A percentile compares a stretch with the other conserved stretches of the same genome.
These are phyloP conservation scores for Aspergillus spinulosporus DNA, from an alignment of 2,329 filamentous ascomycete species.

Conservation along the genomic window DNA sequence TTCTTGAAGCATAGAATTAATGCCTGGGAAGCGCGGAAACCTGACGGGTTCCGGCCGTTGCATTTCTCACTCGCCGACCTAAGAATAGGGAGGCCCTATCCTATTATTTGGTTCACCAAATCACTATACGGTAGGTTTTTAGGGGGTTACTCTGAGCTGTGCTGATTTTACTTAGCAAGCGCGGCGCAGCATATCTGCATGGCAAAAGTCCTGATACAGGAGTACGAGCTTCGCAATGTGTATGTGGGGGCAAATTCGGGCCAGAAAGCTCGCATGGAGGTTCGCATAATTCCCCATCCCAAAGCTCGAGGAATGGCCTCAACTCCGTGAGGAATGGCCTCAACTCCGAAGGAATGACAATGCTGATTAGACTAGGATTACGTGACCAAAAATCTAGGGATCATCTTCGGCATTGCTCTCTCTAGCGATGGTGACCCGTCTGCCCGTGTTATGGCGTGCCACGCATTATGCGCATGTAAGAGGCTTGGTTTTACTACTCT, in stretches of 20 bases:
- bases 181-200: constrained; percentile 38
- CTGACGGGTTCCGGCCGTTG: constrained; percentile 33
- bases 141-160: not conserved
- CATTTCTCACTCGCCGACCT: constrained; percentile 32
- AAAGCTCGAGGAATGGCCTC: too few species aligned
- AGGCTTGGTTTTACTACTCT: not conserved
- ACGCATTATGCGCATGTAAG: constrained; percentile 37
- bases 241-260: constrained; percentile 14
- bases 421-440: constrained; percentile 37
- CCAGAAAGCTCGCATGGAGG: constrained; percentile 26
- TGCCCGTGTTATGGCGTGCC: constrained; percentile 35
- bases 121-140: constrained; percentile 32
- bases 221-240: constrained; percentile 25
- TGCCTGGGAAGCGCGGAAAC: constrained; percentile 30
- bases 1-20: constrained; percentile 28
- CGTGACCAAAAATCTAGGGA: constrained; percentile 29
- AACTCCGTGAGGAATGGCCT: too few species aligned
- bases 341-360: not conserved
- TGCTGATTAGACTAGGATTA: constrained; percentile 23
- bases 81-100: constrained; percentile 32
- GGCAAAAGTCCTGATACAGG: constrained; percentile 32
- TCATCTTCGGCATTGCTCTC: constrained; percentile 36
- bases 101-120: constrained; percentile 36
- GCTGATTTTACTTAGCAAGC: constrained; percentile 24
- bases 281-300: constrained; percentile 13